Evolutionary conservation across 2,329 filamentous ascomycete species (phyloP), one percentile per base, ranked within the genome.

Genomic region (Neofusicoccum umdonicola): DNA sequence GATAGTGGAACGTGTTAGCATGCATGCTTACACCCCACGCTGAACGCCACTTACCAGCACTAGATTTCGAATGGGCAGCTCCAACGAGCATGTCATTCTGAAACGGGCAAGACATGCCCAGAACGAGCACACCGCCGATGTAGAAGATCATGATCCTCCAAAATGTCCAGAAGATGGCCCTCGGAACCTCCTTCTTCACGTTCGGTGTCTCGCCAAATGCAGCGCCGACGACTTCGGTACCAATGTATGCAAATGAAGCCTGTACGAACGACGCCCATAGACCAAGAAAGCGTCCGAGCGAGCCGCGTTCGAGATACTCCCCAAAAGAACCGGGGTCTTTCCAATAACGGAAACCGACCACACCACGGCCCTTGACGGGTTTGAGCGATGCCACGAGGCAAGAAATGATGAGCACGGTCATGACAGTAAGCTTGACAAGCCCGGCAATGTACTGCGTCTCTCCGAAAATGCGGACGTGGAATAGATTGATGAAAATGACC

Each of bases 371-470:
- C 4, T 82, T 89, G 52, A 90, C 90, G 3, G 88, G 88, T 71
- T 91, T 88, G 77, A 93, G 50, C 8, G 61, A 56, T 2, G 17
- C 42, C 13, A 54, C 50, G 3, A 63, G 48, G 70, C 93, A 91
- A 72, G 93, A 88, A 80, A 58, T 41, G 17, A 64, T 91, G 45
- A 89, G 90, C 45, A 91, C 62, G 37, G 93, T 86, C 41, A 90
- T 91, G 60, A 92, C 70, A 62, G 93, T 88, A 15, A 63, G 31
- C 77, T 94, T 94, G 81, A 94, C 86, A 64, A 83, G 86, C 4
- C 89, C 88, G 69, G 93, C 87, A 84, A 88, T 92, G 78, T 93
- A 91, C 74, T 94, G 91, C 34, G 91, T 81, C 72, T 93, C 89
- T 41, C 90, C 91, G 68, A 91, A 93, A 68, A 87, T 86, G 58